Base-by-base conservation (phyloP, 352 stramenopile species). In the Phytopythium litorale region DNA sequence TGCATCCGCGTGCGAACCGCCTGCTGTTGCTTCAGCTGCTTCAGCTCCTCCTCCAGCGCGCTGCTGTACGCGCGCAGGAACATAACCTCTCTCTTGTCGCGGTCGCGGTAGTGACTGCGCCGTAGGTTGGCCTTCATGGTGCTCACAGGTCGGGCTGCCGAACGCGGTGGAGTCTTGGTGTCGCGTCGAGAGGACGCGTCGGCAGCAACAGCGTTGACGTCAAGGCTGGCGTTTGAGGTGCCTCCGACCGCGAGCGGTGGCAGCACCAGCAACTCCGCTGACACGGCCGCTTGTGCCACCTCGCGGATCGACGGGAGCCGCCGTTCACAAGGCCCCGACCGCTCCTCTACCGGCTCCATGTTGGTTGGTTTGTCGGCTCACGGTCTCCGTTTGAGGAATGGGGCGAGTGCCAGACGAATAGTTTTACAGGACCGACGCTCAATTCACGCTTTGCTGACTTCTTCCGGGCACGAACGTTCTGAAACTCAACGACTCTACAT, bases 71-170 rank as follows among this genome's bases (percentile, higher is more conserved):
- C 53, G 32, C 53, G 32, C 12, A 58, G 37, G 35, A 49, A 58
- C 53, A 58, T 58, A 21, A 15, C 13, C 35, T 58, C 53, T 9
- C 53, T n/a, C 53, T 58, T 58, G 35, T 58, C 53, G 21, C 53
- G 33, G 35, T 58, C 35, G 23, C 53, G 53, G 53, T 58, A 23
- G 21, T 19, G n/a, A 16, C 53, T 58, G 37, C 53, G 53, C 33
- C 53, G 35, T 23, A 58, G 38, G 37, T 58, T 50, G 53, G 53
- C 53, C 53, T 48, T 58, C 33, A 49, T 46, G 53, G 37, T 21
- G n/a, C 21, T 35, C 9, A 33, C 33, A 4, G 11, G n/a, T 4
- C 7, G 35, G 11, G 19, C 4, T 8, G n/a, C 11, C 8, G 33
- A 21, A 6, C 32, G 15, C 6, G 2, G 0, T 21, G 5, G 3